phyloP scores from a whole-genome alignment of 257 asterid species.

The Forsythia suspensa region DNA sequence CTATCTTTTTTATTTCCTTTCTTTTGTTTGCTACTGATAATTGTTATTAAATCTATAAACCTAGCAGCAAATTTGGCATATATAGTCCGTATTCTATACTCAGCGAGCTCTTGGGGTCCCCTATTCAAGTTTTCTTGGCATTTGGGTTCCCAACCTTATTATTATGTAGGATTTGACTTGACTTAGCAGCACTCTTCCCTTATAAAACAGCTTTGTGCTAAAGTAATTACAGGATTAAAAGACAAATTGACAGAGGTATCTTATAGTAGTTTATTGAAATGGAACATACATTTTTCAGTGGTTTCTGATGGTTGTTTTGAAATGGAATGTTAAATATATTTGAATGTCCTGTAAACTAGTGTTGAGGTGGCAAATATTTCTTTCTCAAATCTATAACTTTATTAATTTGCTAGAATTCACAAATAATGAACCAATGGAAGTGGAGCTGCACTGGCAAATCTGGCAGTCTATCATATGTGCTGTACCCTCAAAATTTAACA shows the following conservation, averaged over 20 bases:
- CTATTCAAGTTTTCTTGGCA: no score
- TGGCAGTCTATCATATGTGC: background rate
- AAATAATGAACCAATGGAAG: background rate
- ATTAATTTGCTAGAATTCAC: background rate
- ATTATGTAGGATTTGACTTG: background rate
- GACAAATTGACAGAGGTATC: background rate
- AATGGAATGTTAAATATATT: background rate
- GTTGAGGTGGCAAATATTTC: constrained; percentile 4
- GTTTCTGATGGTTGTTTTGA: background rate
- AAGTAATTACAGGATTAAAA: background rate
- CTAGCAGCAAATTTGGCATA: background rate
- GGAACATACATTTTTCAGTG: background rate
- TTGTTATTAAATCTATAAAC: background rate
- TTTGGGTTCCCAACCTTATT: no score
- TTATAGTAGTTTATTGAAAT: background rate
- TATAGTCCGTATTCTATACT: background rate
- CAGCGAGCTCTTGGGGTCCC: no score
- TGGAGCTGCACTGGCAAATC: constrained; percentile 5
- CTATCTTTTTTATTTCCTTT: background rate
- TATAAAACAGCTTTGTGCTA: no score
- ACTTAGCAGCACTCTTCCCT: no score
- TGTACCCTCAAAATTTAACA: constrained; percentile 1
- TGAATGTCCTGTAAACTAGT: background rate
- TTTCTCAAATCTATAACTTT: constrained; percentile 1
- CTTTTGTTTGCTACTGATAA: background rate